phyloP scores from a whole-genome alignment of 2,329 filamentous ascomycete species.

The Claviceps pazoutovae region DNA sequence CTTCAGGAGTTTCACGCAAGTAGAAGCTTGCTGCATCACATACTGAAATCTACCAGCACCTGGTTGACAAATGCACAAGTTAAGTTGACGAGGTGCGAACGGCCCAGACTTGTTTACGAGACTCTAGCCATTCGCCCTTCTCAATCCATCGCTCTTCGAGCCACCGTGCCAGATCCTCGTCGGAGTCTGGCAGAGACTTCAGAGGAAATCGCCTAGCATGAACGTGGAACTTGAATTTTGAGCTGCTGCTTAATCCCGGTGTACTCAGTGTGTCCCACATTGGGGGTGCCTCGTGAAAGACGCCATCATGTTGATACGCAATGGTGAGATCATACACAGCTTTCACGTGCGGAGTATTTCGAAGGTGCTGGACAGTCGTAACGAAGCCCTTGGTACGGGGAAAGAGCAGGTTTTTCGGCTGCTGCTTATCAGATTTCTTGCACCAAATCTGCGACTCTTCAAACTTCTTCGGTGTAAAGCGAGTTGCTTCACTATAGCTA shows the following conservation, averaged over 20 bases:
- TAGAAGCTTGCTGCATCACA: background rate
- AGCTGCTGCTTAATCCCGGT: slow-evolving; percentile 21
- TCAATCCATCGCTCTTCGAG: slow-evolving; percentile 38
- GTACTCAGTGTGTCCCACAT: slow-evolving; percentile 40
- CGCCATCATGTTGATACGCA: slow-evolving; percentile 31
- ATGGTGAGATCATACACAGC: slow-evolving; percentile 43
- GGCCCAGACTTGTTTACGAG: slow-evolving; percentile 10
- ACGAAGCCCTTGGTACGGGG: slow-evolving; percentile 48
- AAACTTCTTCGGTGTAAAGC: slow-evolving; percentile 41
- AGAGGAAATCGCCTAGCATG: slow-evolving; percentile 34
- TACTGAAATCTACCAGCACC: background rate
- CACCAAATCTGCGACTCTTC: slow-evolving; percentile 38
- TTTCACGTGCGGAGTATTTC: slow-evolving; percentile 34
- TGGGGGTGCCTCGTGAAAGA: slow-evolving; percentile 31
- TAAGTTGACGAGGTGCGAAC: slow-evolving; percentile 1
- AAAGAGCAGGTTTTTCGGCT: slow-evolving; percentile 44
- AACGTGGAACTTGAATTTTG: slow-evolving; percentile 34
- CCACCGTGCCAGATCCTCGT: slow-evolving; percentile 36
- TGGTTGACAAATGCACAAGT: background rate
- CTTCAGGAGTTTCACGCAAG: too few species aligned
- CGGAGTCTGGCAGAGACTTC: slow-evolving; percentile 31
- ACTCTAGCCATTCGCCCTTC: slow-evolving; percentile 37
- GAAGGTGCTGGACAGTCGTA: slow-evolving; percentile 41
- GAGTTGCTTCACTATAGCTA: slow-evolving; percentile 49
- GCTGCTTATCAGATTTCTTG: slow-evolving; percentile 30